Conservation (phyloP, 2,329 filamentous ascomycete species). For the Blastomyces silverae region DNA sequence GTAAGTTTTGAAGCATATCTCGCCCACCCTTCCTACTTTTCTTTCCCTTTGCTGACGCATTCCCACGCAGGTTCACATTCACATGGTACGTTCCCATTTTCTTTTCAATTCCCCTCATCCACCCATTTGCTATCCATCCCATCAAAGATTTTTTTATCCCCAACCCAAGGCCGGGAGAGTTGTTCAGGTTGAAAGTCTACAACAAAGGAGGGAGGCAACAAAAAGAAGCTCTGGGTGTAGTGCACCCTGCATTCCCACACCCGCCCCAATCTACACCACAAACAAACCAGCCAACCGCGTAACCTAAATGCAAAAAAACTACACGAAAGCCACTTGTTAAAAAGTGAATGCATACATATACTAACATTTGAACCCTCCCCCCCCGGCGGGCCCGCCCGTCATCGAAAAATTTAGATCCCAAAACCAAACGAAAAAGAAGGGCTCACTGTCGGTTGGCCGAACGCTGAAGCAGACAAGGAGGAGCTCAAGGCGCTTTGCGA, state of each 20-base stretch:
- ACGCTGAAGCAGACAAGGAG: constrained; percentile 69
- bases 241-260: neutral
- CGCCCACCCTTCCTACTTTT: neutral
- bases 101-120: neutral
- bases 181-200: neutral
- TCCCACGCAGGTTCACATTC: constrained; percentile 71
- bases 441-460: constrained; percentile 72
- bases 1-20: constrained; percentile 46
- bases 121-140: neutral
- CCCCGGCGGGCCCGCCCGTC: neutral
- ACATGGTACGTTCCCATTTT: constrained; percentile 58
- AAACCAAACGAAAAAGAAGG: constrained; percentile 84
- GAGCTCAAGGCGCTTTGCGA: constrained; percentile 70
- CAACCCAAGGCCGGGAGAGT: neutral
- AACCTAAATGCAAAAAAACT: neutral
- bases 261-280: neutral
- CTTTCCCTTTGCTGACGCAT: constrained; percentile 8
- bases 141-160: neutral
- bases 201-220: neutral
- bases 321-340: constrained; percentile 13
- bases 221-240: neutral
- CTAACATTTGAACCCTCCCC: neutral
- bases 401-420: constrained; percentile 60
- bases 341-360: too few relatives aligned
- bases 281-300: neutral